Evolutionary conservation across 1,284 basidiomycete species (phyloP).

Genomic region (Sporisorium scitamineum): DNA sequence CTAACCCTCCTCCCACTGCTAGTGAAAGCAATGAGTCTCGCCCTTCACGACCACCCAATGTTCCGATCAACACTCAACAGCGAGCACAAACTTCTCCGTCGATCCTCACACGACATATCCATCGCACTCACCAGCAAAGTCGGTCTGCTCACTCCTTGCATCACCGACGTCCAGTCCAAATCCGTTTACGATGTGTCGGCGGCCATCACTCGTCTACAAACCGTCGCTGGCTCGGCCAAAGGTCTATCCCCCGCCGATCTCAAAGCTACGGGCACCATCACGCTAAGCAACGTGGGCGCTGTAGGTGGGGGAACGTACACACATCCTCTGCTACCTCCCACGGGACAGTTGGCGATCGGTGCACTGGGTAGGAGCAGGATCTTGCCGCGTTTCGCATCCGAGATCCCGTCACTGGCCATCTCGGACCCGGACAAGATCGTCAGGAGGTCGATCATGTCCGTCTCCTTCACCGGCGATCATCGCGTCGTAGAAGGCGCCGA

Average conservation of each 20-base stretch:
- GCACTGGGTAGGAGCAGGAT: conserved; percentile 76
- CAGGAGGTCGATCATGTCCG: conserved; percentile 52
- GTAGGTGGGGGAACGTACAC: conserved; percentile 60
- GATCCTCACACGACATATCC: conserved; percentile 66
- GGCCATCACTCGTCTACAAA: conserved; percentile 49
- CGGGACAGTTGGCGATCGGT: conserved; percentile 89
- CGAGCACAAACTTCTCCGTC: conserved; percentile 37
- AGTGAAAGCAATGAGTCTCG: conserved; percentile 83
- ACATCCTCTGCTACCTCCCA: conserved; percentile 79
- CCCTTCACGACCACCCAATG: conserved; percentile 85
- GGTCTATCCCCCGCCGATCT: conserved; percentile 31
- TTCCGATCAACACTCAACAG: conserved; percentile 72
- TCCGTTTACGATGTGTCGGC: conserved; percentile 76
- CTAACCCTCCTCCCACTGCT: conserved; percentile 87
- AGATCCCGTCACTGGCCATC: conserved; percentile 31
- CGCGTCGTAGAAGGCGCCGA: conserved; percentile 92
- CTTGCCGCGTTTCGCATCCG: conserved; percentile 52
- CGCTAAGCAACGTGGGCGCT: conserved; percentile 77
- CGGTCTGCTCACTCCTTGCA: conserved; percentile 84
- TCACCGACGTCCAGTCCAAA: conserved; percentile 76
- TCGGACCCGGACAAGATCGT: conserved; percentile 41
- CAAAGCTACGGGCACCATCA: conserved; percentile 75
- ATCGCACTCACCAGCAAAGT: conserved; percentile 84
- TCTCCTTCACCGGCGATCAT: conserved; percentile 78
- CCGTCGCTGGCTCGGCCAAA: conserved; percentile 21